phyloP scores from a whole-genome alignment of 768 basidiomycete genomes.

The Suillus placidus region DNA sequence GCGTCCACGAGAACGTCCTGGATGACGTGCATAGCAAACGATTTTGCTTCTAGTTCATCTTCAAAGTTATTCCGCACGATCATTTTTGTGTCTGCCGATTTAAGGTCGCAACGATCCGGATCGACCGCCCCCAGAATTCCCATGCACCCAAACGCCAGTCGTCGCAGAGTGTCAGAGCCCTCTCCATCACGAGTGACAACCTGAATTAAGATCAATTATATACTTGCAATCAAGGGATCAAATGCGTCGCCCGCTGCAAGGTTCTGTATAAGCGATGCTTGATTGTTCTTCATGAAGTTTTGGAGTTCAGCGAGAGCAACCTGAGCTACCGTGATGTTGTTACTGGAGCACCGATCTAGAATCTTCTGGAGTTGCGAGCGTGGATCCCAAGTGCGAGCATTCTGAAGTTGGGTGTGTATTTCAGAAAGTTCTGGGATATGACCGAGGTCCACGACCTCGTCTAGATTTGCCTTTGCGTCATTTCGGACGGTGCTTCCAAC shows the following conservation, averaged over 20 bases:
- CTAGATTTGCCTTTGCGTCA: conserved; percentile 57
- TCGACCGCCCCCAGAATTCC: conserved; percentile 93
- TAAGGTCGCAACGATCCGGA: conserved; percentile 86
- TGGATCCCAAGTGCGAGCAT: conserved; percentile 55
- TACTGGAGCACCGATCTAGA: conserved; percentile 72
- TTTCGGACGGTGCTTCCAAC: conserved; percentile 39
- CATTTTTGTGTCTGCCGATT: conserved; percentile 58
- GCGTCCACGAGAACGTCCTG: conserved; percentile 83
- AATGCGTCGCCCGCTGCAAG: conserved; percentile 87
- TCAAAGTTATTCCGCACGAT: conserved; percentile 80
- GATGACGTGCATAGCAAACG: conserved; percentile 87
- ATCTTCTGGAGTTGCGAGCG: conserved; percentile 62
- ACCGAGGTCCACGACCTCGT: conserved; percentile 81
- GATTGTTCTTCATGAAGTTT: conserved; percentile 54
- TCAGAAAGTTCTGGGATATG: conserved; percentile 65
- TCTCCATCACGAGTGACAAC: conserved; percentile 82
- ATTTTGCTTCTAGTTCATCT: conserved; percentile 72
- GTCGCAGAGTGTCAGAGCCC: conserved; percentile 62
- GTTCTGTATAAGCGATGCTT: conserved; percentile 54
- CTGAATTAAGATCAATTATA: conserved; percentile 66
- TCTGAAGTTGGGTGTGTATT: conserved; percentile 45
- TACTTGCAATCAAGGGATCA: conserved; percentile 69
- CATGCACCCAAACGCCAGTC: conserved; percentile 85
- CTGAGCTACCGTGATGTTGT: conserved; percentile 77
- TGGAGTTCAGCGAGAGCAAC: conserved; percentile 80